A percentile compares a stretch with the other conserved stretches of the same genome.
These are phyloP conservation scores for Tranzscheliella williamsii DNA, from an alignment of 1,284 basidiomycete genomes.

Conservation along the genomic window DNA sequence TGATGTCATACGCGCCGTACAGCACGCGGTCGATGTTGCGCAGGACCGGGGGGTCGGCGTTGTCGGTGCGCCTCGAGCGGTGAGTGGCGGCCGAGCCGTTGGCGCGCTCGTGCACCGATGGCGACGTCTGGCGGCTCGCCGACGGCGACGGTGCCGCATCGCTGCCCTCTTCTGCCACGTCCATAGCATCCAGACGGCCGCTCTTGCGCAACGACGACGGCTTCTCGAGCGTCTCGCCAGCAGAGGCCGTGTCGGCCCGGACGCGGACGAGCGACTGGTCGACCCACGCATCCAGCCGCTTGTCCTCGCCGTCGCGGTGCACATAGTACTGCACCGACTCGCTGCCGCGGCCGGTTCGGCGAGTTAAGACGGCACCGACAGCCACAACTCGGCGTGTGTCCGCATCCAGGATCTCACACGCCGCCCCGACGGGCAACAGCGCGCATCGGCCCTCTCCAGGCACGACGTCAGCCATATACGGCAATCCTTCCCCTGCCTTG, in stretches of 20 bases:
- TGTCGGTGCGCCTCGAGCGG: background rate
- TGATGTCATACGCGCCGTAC: slow-evolving; percentile 58
- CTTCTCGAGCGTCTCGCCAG: background rate
- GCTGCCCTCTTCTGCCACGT: slow-evolving; percentile 3
- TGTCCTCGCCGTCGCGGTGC: slow-evolving; percentile 33
- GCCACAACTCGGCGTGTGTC: slow-evolving; percentile 1
- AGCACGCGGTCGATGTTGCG: slow-evolving; percentile 49
- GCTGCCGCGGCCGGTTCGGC: slow-evolving; percentile 6
- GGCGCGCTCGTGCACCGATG: slow-evolving; percentile 3
- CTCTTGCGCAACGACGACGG: background rate
- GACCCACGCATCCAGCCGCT: slow-evolving; percentile 35
- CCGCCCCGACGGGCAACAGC: slow-evolving; percentile 15
- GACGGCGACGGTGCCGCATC: slow-evolving; percentile 22
- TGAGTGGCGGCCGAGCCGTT: background rate
- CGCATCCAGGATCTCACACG: slow-evolving; percentile 20
- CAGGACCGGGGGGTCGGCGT: slow-evolving; percentile 8
- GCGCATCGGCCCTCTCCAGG: too few relatives aligned
- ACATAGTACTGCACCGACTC: slow-evolving; percentile 29
- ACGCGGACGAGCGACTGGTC: slow-evolving; percentile 11
- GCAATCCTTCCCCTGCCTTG: too few relatives aligned
- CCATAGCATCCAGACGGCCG: background rate
- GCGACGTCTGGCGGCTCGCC: slow-evolving; percentile 21
- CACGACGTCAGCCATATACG: too few relatives aligned
- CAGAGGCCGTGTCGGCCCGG: background rate
- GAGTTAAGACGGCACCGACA: slow-evolving; percentile 13